Conservation (phyloP, 192 early-diverging fungal species). For the Paraglomus brasilianum region DNA sequence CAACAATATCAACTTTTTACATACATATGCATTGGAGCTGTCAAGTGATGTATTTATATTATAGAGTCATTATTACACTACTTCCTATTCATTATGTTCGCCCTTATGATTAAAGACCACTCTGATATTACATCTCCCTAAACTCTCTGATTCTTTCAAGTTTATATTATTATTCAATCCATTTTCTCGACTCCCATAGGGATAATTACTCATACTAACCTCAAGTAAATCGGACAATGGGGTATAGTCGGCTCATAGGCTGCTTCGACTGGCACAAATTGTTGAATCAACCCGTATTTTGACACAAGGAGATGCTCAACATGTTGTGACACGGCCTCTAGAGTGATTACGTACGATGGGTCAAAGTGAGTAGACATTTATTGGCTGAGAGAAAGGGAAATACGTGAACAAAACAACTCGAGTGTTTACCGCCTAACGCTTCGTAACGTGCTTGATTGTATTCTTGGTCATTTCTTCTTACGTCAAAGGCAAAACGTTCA, state of each 20-base stretch:
- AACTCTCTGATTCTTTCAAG: slow-evolving; percentile 1
- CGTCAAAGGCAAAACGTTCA: slow-evolving; percentile 12
- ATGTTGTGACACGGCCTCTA: slow-evolving; percentile 17
- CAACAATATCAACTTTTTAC: slow-evolving; percentile 25
- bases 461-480: slow-evolving; percentile 7
- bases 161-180: neutral
- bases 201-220: neutral
- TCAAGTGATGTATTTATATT: neutral
- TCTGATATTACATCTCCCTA: slow-evolving; percentile 27
- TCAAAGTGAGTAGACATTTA: neutral
- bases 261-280: no score
- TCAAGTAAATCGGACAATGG: no score
- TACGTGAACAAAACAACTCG: slow-evolving; percentile 2
- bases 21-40: slow-evolving; percentile 2
- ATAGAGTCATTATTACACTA: neutral
- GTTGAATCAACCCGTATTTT: neutral
- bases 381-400: neutral
- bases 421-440: slow-evolving; percentile 17
- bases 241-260: no score
- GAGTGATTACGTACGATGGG: neutral
- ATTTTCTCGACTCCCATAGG: slow-evolving; percentile 4
- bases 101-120: neutral
- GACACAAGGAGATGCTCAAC: slow-evolving; percentile 29
- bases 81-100: neutral
- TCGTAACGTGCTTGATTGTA: slow-evolving; percentile 32